Evolutionary conservation across 345 rosid genomes (phyloP), one percentile per base, ranked within the genome.

Genomic region (Linum tenue): DNA sequence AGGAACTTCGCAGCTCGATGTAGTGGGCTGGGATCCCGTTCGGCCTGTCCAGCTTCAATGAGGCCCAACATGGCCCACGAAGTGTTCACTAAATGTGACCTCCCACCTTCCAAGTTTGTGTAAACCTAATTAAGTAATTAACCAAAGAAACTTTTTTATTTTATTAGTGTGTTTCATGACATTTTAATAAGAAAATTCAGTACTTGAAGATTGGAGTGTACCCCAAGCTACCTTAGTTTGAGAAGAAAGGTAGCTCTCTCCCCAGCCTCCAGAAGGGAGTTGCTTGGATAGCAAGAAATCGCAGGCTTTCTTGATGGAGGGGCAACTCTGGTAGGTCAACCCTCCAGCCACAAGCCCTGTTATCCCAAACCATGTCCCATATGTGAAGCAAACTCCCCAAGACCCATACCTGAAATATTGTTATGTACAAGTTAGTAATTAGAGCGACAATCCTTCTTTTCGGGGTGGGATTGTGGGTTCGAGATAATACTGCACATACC

Each of bases 311-410:
- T 75, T 74, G 14, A 89, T 74, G 62, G 70, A 55, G 8, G 7
- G 0, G 72, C 79, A 70, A 1, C 67, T 79, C 7, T 74, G 55
- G 14, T 81, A 83, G 1, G 68, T 82, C 67, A 58, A 72, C 0
- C 87, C 92, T 2, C 50, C 73, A 5, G 73, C 82, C 55, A 85
- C 80, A 5, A 89, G 40, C 1, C 92, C 88, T 39, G 75, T 78
- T n/a, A 86, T 66, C 10, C 91, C 96, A 51, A 85, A 86, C 94
- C 94, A 89, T 38, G 96, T 85, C 40, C 91, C 94, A 17, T 85
- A 89, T 0, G 84, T 81, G 81, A 81, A 86, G 76, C 96, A 89
- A 15, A 84, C 82, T 62, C 94, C 94, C 94, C 96, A 89, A 0
- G 88, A 83, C 0, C 94, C 96, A 36, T 86, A 86, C 95, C 87